Percentiles rank a stretch among this genome's conserved stretches.
phyloP scores from a whole-genome alignment of 2,329 filamentous ascomycete genomes.

The Davidsoniella neocaledoniae region DNA sequence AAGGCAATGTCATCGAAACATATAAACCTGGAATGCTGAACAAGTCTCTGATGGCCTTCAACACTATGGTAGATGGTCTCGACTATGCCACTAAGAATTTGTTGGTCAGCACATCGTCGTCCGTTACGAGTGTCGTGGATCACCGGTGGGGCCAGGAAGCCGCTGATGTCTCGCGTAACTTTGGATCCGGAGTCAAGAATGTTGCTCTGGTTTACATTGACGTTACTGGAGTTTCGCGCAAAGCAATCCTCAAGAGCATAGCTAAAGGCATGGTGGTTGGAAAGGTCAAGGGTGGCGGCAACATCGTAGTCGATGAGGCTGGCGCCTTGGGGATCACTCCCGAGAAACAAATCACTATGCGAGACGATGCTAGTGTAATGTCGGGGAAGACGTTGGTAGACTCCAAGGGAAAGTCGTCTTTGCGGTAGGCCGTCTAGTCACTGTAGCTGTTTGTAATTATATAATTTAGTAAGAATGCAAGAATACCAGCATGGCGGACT shows the following conservation, averaged over 20 bases:
- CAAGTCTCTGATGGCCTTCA: conserved; percentile 92
- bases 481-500: too few relatives aligned
- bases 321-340: conserved; percentile 15
- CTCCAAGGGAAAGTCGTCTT: too few relatives aligned
- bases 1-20: conserved; percentile 44
- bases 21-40: conserved; percentile 91
- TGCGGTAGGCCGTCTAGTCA: too few relatives aligned
- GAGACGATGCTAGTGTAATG: not conserved
- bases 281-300: conserved; percentile 54
- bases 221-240: conserved; percentile 76
- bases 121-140: conserved; percentile 73
- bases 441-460: too few relatives aligned
- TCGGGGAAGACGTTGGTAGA: too few relatives aligned
- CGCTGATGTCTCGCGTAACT: conserved; percentile 53
- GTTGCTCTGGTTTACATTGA: conserved; percentile 96
- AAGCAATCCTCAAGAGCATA: conserved; percentile 82
- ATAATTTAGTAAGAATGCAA: too few relatives aligned
- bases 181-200: conserved; percentile 84
- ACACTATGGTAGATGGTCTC: conserved; percentile 83
- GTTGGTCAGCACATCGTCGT: conserved; percentile 54
- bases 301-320: conserved; percentile 54
- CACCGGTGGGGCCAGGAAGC: conserved; percentile 82
- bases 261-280: conserved; percentile 93
- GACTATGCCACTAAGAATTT: conserved; percentile 72
- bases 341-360: too few relatives aligned